Percentiles rank a stretch among this genome's conserved stretches.
Evolutionary conservation across 352 stramenopile species (phyloP).

Genomic region (Phytophthora ramorum): DNA sequence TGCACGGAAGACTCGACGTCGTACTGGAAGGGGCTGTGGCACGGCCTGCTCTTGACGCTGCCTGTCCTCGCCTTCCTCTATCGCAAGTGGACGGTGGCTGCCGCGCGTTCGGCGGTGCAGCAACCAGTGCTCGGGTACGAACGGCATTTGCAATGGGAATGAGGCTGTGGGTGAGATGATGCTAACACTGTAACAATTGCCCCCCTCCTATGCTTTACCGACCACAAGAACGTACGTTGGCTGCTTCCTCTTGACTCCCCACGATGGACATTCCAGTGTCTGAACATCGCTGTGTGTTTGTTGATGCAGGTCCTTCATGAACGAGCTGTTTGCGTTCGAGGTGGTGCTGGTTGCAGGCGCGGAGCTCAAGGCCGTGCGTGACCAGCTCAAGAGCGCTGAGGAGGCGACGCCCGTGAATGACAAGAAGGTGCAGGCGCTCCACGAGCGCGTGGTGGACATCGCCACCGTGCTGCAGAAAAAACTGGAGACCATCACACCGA

Average conservation of each 20-base stretch:
- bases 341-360: constrained; percentile 68
- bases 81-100: constrained; percentile 50
- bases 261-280: neutral
- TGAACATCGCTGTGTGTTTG: neutral
- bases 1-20: constrained; percentile 33
- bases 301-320: constrained; percentile 55
- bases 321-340: constrained; percentile 72
- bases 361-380: constrained; percentile 66
- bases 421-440: constrained; percentile 54
- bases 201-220: neutral
- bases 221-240: constrained; percentile 49
- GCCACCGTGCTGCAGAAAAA: constrained; percentile 64
- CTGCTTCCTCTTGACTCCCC: neutral
- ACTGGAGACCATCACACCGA: constrained; percentile 59
- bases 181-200: neutral
- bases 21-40: constrained; percentile 63
- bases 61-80: constrained; percentile 57
- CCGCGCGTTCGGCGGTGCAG: constrained; percentile 18
- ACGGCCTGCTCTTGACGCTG: constrained; percentile 59
- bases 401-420: constrained; percentile 46
- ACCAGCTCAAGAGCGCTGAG: constrained; percentile 56
- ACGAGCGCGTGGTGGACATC: constrained; percentile 62
- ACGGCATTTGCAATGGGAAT: neutral
- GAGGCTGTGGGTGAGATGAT: neutral
- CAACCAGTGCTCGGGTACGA: constrained; percentile 55